Evolutionary conservation across 129 eudicot species (phyloP), one percentile per base, ranked within the genome.

Genomic region (Tanacetum coccineum): DNA sequence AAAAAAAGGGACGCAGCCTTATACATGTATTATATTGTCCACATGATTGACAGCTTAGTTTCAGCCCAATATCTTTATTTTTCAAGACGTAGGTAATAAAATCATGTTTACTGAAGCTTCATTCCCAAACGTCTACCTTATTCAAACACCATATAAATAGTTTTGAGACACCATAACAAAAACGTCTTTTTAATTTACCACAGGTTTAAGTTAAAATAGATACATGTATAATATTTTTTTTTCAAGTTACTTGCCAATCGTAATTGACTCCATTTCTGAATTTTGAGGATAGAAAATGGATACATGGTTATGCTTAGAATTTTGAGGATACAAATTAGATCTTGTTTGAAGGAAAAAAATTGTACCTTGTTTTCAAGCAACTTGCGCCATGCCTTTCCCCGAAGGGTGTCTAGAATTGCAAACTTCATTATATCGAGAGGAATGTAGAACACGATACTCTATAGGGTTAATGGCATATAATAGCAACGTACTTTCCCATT

Each of bases 321-420:
- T n/a, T 22, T 0, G 14, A 50, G 26, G 30, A 58, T 14, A 2
- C 2, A 48, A 58, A 8, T 62, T 2, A 2, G 40, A 3, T 4
- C 14, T 32, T 20, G 12, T 22, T n/a, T n/a, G n/a, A n/a, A n/a
- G n/a, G 0, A 13, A 39, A 48, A 14, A 6, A 42, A 49, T 6
- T 19, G 19, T 79, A 91, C 97, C 97, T 76, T 91, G 91, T 86
- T 91, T 36, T 91, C 95, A n/a, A 87, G 81, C 76, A 91, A 21
- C 78, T 78, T 91, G 70, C 20, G 71, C 98, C 98, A 93, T 4
- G 96, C 98, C 78, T 88, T 86, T 50, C 95, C 95, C 36, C 98
- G 88, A 19, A 93, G 87, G 67, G 79, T 68, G 60, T 88, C 88
- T 7, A 95, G 79, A 42, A 75, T 88, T 66, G 81, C 78, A 47